These are phyloP conservation scores for Schrenkiella parvula DNA, from an alignment of 345 rosid genomes.

Conservation along the genomic window DNA sequence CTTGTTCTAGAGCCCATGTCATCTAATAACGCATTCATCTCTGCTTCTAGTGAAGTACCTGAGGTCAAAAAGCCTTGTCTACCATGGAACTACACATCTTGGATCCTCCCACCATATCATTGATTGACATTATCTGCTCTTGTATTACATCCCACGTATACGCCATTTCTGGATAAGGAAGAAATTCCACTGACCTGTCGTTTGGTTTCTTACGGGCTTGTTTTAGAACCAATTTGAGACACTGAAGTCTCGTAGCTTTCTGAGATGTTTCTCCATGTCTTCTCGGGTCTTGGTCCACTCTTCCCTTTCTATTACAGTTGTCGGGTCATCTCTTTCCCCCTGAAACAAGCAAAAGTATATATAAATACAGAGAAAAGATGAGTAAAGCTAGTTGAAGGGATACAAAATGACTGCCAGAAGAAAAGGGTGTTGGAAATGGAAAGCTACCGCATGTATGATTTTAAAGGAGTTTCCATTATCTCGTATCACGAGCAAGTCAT, in stretches of 20 bases:
- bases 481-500: conserved; percentile 76
- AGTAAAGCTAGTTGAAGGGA: not conserved
- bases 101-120: not conserved
- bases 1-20: not conserved
- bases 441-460: conserved; percentile 56
- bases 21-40: not conserved
- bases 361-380: not conserved
- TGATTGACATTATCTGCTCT: not conserved
- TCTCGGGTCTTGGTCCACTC: conserved; percentile 72
- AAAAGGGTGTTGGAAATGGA: not conserved
- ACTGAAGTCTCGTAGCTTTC: conserved; percentile 77
- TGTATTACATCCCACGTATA: not conserved
- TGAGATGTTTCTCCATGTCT: conserved; percentile 93
- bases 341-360: conserved; percentile 27
- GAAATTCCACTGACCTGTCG: not conserved
- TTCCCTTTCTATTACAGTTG: conserved; percentile 74
- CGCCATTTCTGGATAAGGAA: not conserved
- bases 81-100: conserved; percentile 9
- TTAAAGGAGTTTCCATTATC: conserved; percentile 81
- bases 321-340: conserved; percentile 70
- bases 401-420: not conserved
- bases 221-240: conserved; percentile 81
- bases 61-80: not conserved
- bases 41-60: conserved; percentile 1
- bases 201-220: not conserved